Base-by-base conservation (phyloP, 2,329 filamentous ascomycete species). In the Colletotrichum tropicicola region DNA sequence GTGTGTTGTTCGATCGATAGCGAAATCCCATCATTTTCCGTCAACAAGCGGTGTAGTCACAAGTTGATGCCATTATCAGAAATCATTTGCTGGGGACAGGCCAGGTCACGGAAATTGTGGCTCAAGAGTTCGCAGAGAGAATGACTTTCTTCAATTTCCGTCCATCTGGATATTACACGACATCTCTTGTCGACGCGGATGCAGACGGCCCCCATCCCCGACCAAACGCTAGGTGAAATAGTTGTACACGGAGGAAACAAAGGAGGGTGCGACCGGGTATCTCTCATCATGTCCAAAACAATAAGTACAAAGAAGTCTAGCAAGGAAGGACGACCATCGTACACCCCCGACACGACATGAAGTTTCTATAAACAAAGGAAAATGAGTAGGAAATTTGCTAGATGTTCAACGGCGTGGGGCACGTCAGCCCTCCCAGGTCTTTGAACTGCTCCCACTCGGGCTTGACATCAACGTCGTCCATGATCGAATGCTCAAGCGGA, bases 371-470 rank as follows among this genome's bases (percentile, higher is more conserved):
- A 10, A 17, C n/a, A 43, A 43, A 8, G 19, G 4, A 23, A 21
- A 23, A 8, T 3, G 3, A 21, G 6, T 15, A 28, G 37, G 13
- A 6, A 12, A 7, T 15, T 6, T 10, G 25, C 39, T 17, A 65
- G 3, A 65, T 55, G 6, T 65, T 55, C 43, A 65, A 8, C 9
- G 66, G 57, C 19, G 56, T 43, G 2, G 48, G 32, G 23, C 57
- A 30, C 2, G 77, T 83, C 48, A 83, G 69, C 0, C 82, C 82
- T 32, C 82, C 82, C 4, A 85, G 70, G 12, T 82, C 80, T 27
- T 76, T 74, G 65, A 81, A 84, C 70, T 83, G 80, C 67, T 81
- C 82, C 82, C 81, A 85, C 5, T 77, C 77, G 4, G 78, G 73
- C 59, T 75, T 70, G 28, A 69, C 70, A 19, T 71, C 68, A 30